phyloP scores from a whole-genome alignment of 352 stramenopile genomes.

The Globisporangium polare region DNA sequence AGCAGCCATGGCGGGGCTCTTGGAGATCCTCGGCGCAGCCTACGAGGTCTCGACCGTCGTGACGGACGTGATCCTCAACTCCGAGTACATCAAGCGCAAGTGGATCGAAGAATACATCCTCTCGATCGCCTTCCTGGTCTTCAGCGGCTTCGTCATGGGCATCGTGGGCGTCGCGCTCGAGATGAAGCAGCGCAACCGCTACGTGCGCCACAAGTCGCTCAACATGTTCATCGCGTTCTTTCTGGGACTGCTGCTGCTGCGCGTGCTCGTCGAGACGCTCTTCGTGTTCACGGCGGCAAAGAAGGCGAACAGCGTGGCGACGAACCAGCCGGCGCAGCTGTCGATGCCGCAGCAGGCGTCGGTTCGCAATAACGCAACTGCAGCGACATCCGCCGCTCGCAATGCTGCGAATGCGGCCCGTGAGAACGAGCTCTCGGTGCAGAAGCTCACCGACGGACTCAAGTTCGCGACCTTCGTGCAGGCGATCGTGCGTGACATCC shows the following conservation, averaged over 20 bases:
- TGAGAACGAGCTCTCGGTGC: constrained; percentile 11
- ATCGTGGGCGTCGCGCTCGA: constrained; percentile 57
- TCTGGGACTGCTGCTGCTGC: constrained; percentile 57
- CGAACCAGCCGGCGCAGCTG: constrained; percentile 9
- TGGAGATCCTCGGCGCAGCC: constrained; percentile 37
- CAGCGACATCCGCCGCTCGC: neutral
- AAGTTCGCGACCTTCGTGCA: constrained; percentile 63
- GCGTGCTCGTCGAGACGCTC: constrained; percentile 56
- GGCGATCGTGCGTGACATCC: constrained; percentile 62
- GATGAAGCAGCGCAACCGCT: constrained; percentile 29
- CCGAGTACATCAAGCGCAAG: constrained; percentile 64
- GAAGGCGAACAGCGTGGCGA: constrained; percentile 3
- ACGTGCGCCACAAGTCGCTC: constrained; percentile 17
- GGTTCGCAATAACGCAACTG: neutral
- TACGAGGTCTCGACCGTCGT: constrained; percentile 71
- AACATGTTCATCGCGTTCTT: constrained; percentile 38
- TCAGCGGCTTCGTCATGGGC: constrained; percentile 58
- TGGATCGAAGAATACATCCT: constrained; percentile 74
- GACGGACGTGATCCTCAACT: constrained; percentile 69
- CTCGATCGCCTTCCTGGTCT: constrained; percentile 61
- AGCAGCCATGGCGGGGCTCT: constrained; percentile 11
- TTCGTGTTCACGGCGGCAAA: constrained; percentile 21
- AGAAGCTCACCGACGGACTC: constrained; percentile 27
- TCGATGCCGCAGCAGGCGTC: neutral
- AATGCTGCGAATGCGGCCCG: neutral